These are phyloP conservation scores for Aureobasidium sp. DNA, from an alignment of 2,329 filamentous ascomycete genomes.

Conservation along the genomic window DNA sequence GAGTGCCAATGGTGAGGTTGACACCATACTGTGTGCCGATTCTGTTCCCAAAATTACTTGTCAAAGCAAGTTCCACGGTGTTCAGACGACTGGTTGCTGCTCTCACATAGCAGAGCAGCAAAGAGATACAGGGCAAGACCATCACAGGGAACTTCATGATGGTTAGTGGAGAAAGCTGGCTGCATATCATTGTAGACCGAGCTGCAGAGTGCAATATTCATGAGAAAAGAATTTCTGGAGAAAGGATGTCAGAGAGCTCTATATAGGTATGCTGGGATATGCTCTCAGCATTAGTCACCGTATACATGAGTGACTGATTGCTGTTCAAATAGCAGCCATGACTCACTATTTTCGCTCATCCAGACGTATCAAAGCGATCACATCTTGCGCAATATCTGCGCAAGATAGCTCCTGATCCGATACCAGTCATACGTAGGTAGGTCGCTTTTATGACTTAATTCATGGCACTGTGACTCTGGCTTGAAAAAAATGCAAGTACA, in stretches of 20 bases:
- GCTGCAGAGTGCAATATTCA: neutral
- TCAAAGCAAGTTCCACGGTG: neutral
- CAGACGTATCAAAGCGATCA: neutral
- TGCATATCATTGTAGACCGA: neutral
- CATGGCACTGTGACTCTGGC: neutral
- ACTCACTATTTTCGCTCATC: neutral
- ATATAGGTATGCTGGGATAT: neutral
- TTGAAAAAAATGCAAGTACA: neutral
- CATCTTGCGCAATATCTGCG: neutral
- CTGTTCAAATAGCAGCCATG: neutral
- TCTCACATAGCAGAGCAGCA: neutral
- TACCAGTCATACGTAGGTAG: neutral
- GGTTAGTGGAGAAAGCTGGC: neutral
- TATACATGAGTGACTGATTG: neutral
- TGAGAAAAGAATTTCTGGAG: neutral
- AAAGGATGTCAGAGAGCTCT: neutral
- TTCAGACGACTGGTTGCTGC: neutral
- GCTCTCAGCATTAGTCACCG: neutral
- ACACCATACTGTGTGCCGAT: neutral
- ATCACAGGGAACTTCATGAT: neutral
- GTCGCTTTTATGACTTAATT: neutral
- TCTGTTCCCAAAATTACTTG: neutral
- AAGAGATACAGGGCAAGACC: neutral
- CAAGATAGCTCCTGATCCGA: neutral
- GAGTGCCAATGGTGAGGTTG: slow-evolving; percentile 27